A percentile compares a stretch with the other conserved stretches of the same genome.
These are phyloP conservation scores for Scheffersomyces stipitis DNA, from an alignment of 805 yeast species.

Conservation along the genomic window DNA sequence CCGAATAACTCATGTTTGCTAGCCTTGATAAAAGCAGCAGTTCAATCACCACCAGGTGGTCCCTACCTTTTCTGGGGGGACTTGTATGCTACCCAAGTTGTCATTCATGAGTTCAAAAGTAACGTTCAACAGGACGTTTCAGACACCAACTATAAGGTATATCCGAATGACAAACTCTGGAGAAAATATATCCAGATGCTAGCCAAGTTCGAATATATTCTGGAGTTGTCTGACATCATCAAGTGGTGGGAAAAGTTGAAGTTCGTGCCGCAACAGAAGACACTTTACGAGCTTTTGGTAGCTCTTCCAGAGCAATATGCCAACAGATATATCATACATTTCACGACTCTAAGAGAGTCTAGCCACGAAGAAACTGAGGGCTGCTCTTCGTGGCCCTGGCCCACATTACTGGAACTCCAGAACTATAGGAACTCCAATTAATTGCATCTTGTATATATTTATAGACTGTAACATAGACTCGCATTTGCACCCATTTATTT, in stretches of 20 bases:
- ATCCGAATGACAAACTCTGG: slow-evolving; percentile 52
- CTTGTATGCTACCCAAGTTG: slow-evolving; percentile 57
- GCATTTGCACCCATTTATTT: no score
- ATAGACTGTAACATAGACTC: no score
- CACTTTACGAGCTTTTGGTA: slow-evolving; percentile 40
- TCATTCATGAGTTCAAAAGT: slow-evolving; percentile 56
- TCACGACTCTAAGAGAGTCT: slow-evolving; percentile 17
- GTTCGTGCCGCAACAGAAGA: slow-evolving; percentile 40
- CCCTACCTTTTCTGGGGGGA: slow-evolving; percentile 47
- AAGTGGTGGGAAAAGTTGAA: slow-evolving; percentile 54
- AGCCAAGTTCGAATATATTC: slow-evolving; percentile 44
- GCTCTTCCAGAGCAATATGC: slow-evolving; percentile 38
- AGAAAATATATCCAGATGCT: slow-evolving; percentile 52
- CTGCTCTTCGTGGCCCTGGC: slow-evolving; percentile 35
- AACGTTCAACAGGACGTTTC: slow-evolving; percentile 20
- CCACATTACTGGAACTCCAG: slow-evolving; percentile 20
- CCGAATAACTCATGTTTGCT: slow-evolving; percentile 34
- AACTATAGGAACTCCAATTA: no score
- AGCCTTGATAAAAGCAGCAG: slow-evolving; percentile 52
- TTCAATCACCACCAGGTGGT: slow-evolving; percentile 15
- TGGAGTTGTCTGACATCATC: slow-evolving; percentile 51
- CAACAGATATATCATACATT: slow-evolving; percentile 38
- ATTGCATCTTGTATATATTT: no score
- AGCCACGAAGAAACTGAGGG: slow-evolving; percentile 9
- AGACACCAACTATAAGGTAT: slow-evolving; percentile 17